These are phyloP conservation scores for Geosiphon pyriformis DNA, from an alignment of 192 early-diverging fungal species.

Conservation along the genomic window DNA sequence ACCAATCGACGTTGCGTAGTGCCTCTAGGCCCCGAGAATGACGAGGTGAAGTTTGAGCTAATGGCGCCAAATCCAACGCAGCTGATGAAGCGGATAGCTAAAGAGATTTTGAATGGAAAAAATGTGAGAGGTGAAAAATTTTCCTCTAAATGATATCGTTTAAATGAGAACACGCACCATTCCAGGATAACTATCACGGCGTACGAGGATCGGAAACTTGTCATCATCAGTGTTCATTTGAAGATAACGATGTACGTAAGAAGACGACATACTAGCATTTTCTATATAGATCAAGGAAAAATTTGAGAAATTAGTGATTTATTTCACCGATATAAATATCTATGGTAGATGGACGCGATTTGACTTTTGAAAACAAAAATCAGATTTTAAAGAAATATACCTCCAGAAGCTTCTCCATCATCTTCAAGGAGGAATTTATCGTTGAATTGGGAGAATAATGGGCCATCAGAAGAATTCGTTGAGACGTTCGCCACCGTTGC, in stretches of 20 bases:
- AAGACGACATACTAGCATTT: conserved; percentile 11
- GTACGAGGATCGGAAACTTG: conserved; percentile 41
- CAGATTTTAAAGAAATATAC: too few relatives aligned
- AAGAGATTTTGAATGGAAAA: background rate
- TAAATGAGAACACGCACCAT: conserved; percentile 10
- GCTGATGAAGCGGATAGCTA: conserved; percentile 42
- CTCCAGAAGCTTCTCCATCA: conserved; percentile 31
- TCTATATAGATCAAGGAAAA: too few relatives aligned
- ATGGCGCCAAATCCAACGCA: conserved; percentile 39
- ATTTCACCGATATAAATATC: too few relatives aligned
- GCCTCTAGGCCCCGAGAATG: conserved; percentile 43
- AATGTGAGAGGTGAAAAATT: too few relatives aligned
- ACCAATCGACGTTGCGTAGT: conserved; percentile 38
- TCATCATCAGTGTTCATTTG: conserved; percentile 41
- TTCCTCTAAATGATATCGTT: too few relatives aligned
- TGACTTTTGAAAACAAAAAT: too few relatives aligned
- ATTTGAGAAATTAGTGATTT: too few relatives aligned
- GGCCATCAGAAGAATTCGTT: conserved; percentile 26
- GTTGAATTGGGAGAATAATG: conserved; percentile 38
- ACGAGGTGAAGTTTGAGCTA: conserved; percentile 33
- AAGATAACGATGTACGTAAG: conserved; percentile 37
- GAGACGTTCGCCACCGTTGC: background rate
- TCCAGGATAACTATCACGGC: conserved; percentile 16
- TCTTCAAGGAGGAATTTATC: conserved; percentile 45
- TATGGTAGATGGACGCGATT: too few relatives aligned